phyloP scores from a whole-genome alignment of 2,329 filamentous ascomycete genomes.

The Ascocoryne sarcoides region DNA sequence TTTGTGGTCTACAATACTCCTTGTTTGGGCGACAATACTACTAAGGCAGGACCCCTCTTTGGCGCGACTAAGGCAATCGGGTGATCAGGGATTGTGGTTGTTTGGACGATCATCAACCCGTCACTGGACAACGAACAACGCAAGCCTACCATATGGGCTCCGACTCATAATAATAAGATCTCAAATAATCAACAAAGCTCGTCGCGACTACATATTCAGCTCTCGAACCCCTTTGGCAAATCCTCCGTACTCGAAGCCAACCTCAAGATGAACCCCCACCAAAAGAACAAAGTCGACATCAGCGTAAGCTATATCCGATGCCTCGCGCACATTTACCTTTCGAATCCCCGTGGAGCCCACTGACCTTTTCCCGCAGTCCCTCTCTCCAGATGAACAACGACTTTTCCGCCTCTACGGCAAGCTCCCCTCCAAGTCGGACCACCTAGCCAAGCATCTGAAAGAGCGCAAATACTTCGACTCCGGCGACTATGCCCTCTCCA shows the following conservation, averaged over 20 bases:
- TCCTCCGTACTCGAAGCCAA: no score
- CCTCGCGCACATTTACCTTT: neutral
- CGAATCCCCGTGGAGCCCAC: constrained; percentile 8
- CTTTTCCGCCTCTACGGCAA: constrained; percentile 97
- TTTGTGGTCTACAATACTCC: no score
- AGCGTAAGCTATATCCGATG: constrained; percentile 55
- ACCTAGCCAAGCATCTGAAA: constrained; percentile 97
- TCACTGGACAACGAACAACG: neutral
- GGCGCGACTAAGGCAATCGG: neutral
- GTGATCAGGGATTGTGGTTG: neutral
- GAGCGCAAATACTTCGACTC: constrained; percentile 99
- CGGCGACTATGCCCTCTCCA: constrained; percentile 91
- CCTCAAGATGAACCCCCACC: constrained; percentile 78
- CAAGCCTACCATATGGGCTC: neutral
- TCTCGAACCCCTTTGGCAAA: no score
- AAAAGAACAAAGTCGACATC: constrained; percentile 98
- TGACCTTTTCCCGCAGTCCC: constrained; percentile 48
- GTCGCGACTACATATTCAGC: neutral
- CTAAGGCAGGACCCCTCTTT: no score
- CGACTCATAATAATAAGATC: constrained; percentile 4
- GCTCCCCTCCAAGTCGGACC: constrained; percentile 89
- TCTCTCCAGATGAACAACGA: constrained; percentile 90
- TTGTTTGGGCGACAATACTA: no score
- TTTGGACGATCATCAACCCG: neutral
- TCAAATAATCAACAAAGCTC: neutral